Base-by-base conservation (phyloP, 2,329 filamentous ascomycete genomes). In the Claviceps cyperi region DNA sequence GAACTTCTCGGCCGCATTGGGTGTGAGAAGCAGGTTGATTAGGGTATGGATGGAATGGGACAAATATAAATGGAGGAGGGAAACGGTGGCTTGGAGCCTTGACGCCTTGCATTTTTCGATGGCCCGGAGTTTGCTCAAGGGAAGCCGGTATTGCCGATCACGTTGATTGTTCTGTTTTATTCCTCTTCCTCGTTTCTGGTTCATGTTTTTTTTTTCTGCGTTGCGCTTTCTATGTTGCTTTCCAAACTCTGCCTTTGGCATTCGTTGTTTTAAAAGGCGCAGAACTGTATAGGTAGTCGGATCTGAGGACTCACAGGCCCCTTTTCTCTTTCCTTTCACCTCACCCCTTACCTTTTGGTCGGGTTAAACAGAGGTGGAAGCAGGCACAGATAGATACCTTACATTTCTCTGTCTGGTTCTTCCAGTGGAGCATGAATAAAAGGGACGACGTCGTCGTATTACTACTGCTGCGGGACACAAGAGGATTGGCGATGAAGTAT, bases 1-100 rank as follows among this genome's bases (percentile, higher is more conserved):
- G 86, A 90, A 64, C 70, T 92, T 56, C 73, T 92, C 49, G 84
- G 85, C 43, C 75, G 86, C 49, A 92, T 92, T 60, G 86, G 86
- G 46, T 92, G 86, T 64, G 84, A 89, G 65, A 88, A 88, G 72
- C 83, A 80, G 61, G 72, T 79, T 50, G 75, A 80, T 19, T 69
- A 59, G 59, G 47, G 37, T 43, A 40, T 32, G 17, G 40, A 40
- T 32, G 17, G 40, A 5, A 39, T 39, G 13, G 35, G 44, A 22
- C 5, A n/a, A 36, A 21, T 36, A 21, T 6, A 38, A 24, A 46
- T 1, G 35, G 38, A 15, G 15, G 13, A 14, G 39, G 39, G 21
- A 19, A 24, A 38, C 37, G 24, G 22, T 51, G 50, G 43, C 19
- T 44, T 24, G 22, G 53, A 38, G 55, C 47, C 48, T 52, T 55